Conservation (phyloP, 2,329 filamentous ascomycete species). For the Cladobotryum protrusum region DNA sequence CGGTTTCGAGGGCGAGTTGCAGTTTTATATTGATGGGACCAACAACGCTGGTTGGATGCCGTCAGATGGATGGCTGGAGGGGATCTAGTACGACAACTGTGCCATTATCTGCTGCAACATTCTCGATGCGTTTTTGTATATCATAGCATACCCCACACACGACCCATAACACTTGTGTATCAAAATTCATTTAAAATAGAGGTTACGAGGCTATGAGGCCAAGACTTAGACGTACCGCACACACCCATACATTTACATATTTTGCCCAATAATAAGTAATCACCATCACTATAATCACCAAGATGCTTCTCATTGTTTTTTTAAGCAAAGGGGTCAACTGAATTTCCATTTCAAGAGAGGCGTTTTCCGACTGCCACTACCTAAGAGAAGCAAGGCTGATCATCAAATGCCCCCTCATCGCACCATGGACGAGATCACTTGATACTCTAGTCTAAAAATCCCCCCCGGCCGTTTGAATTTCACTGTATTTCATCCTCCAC, state of each 20-base stretch:
- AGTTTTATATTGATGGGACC: conserved; percentile 37
- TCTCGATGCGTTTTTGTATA: neutral
- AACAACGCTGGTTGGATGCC: conserved; percentile 11
- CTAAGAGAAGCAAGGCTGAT: neutral
- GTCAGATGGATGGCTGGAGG: conserved; percentile 9
- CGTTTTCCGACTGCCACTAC: neutral
- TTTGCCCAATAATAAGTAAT: neutral
- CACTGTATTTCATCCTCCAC: conserved; percentile 1
- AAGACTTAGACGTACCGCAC: neutral
- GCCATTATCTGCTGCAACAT: neutral
- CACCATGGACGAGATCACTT: conserved; percentile 26
- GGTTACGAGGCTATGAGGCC: too few species aligned
- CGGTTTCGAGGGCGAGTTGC: conserved; percentile 41
- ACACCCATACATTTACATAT: neutral
- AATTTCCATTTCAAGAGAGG: neutral
- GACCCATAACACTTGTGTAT: too few species aligned
- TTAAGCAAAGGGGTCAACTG: neutral
- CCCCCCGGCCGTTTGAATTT: conserved; percentile 1
- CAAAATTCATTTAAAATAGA: too few species aligned
- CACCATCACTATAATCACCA: neutral
- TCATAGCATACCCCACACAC: too few species aligned
- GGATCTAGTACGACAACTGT: neutral
- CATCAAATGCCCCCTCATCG: conserved; percentile 6
- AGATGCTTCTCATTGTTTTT: neutral
- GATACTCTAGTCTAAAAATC: conserved; percentile 22